Percentiles rank a stretch among this genome's conserved stretches.
These are phyloP conservation scores for Boletales sp. DNA, from an alignment of 768 basidiomycete genomes.

Conservation along the genomic window DNA sequence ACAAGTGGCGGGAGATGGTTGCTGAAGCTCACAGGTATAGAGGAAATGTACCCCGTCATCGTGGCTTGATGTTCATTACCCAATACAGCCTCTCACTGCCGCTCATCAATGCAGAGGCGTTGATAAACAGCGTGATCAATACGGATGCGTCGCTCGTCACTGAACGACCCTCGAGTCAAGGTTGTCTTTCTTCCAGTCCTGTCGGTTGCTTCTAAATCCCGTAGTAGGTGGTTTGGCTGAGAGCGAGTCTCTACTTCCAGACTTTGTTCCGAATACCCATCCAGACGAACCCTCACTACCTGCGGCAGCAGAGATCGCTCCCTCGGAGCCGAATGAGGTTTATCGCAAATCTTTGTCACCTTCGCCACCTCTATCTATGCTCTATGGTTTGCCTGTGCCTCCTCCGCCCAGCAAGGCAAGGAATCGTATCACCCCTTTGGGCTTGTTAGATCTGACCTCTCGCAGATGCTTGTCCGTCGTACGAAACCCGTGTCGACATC, in stretches of 20 bases:
- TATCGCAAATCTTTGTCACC: conserved; percentile 2
- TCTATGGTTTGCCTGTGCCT: conserved; percentile 17
- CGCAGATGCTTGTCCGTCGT: conserved; percentile 25
- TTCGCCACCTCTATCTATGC: conserved; percentile 17
- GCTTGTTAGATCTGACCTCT: background rate
- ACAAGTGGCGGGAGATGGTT: conserved; percentile 52
- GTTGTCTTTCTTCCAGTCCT: conserved; percentile 3
- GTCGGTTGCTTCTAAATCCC: background rate
- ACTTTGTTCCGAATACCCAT: conserved; percentile 50
- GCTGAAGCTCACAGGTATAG: conserved; percentile 49
- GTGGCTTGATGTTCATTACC: conserved; percentile 4
- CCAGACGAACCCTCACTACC: conserved; percentile 47
- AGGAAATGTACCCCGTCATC: conserved; percentile 1
- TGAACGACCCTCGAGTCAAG: conserved; percentile 17
- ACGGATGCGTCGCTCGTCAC: conserved; percentile 33
- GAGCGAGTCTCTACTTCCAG: conserved; percentile 40
- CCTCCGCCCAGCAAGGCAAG: conserved; percentile 25
- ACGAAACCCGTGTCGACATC: conserved; percentile 13
- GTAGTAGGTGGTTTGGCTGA: conserved; percentile 5
- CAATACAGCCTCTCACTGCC: conserved; percentile 36
- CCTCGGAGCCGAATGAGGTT: conserved; percentile 12
- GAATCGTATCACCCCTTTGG: background rate
- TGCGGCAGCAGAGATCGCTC: conserved; percentile 6
- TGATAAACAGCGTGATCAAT: conserved; percentile 49
- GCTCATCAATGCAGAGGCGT: conserved; percentile 42